Conservation (phyloP, 2,329 filamentous ascomycete species). For the Aureobasidium musti region DNA sequence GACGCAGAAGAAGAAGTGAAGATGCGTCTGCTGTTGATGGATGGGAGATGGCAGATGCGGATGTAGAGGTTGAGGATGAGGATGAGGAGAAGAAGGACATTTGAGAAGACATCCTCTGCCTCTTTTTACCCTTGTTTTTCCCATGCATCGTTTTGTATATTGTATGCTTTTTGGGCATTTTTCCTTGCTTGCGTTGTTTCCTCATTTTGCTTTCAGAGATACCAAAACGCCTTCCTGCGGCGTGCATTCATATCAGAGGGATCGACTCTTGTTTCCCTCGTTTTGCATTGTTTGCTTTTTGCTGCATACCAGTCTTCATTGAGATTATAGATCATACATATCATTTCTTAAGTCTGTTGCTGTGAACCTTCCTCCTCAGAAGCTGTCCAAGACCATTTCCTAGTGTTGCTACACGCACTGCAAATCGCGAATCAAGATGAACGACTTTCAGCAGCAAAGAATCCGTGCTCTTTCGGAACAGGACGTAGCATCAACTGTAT, state of each 20-base stretch:
- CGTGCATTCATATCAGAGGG: background rate
- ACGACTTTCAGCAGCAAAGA: no score
- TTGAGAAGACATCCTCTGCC: background rate
- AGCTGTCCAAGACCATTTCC: no score
- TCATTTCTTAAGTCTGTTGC: no score
- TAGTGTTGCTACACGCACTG: no score
- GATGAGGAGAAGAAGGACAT: constrained; percentile 25
- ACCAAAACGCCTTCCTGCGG: background rate
- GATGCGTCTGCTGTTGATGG: constrained; percentile 34
- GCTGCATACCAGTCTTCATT: background rate
- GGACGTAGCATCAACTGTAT: no score
- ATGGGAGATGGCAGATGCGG: constrained; percentile 34
- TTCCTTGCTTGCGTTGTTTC: background rate
- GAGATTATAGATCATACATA: no score
- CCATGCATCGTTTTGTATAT: background rate
- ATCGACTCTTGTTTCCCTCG: no score
- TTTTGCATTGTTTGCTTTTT: background rate
- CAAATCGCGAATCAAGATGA: no score
- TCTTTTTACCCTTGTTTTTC: background rate
- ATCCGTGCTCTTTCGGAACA: no score
- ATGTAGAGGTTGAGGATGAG: constrained; percentile 33
- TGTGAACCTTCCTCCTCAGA: no score
- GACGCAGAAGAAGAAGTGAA: constrained; percentile 59
- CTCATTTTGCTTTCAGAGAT: background rate
- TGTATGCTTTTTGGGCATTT: background rate